These are phyloP conservation scores for Zoysia japonica DNA, from an alignment of 176 grass and related monocot genomes.

Conservation along the genomic window DNA sequence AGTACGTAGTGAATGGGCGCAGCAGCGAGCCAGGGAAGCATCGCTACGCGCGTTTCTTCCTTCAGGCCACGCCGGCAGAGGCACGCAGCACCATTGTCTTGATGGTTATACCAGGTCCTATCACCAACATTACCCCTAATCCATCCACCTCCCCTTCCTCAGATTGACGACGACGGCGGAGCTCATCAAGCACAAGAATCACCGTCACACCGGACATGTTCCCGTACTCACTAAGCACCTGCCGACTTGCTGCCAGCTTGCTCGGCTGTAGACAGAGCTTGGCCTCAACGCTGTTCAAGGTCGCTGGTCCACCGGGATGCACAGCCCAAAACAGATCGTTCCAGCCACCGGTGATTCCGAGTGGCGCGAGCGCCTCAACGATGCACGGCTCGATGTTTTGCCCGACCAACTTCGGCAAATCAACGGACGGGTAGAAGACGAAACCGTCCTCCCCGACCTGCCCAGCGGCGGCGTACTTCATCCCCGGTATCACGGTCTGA, in stretches of 20 bases:
- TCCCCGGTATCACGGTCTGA: slow-evolving; percentile 38
- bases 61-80: too few relatives aligned
- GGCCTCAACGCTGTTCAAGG: slow-evolving; percentile 37
- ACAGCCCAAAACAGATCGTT: slow-evolving; percentile 58
- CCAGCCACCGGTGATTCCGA: slow-evolving; percentile 33
- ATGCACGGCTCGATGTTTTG: slow-evolving; percentile 48
- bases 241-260: slow-evolving; percentile 43
- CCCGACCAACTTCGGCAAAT: slow-evolving; percentile 30
- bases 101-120: slow-evolving; percentile 51
- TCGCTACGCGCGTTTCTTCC: too few relatives aligned
- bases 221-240: slow-evolving; percentile 49
- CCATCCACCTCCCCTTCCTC: too few relatives aligned
- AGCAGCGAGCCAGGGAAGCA: too few relatives aligned
- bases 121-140: slow-evolving; percentile 41
- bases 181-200: slow-evolving; percentile 10
- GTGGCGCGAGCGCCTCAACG: slow-evolving; percentile 15
- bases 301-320: slow-evolving; percentile 40
- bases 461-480: not conserved
- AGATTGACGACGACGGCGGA: slow-evolving; percentile 8
- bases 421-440: slow-evolving; percentile 23
- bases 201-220: slow-evolving; percentile 42
- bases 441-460: slow-evolving; percentile 19
- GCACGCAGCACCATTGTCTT: slow-evolving; percentile 40
- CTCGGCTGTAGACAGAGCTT: slow-evolving; percentile 35
- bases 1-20: too few relatives aligned